Evolutionary conservation across 179 eudicot genomes (phyloP).

Genomic region (Spinacia oleracea): DNA sequence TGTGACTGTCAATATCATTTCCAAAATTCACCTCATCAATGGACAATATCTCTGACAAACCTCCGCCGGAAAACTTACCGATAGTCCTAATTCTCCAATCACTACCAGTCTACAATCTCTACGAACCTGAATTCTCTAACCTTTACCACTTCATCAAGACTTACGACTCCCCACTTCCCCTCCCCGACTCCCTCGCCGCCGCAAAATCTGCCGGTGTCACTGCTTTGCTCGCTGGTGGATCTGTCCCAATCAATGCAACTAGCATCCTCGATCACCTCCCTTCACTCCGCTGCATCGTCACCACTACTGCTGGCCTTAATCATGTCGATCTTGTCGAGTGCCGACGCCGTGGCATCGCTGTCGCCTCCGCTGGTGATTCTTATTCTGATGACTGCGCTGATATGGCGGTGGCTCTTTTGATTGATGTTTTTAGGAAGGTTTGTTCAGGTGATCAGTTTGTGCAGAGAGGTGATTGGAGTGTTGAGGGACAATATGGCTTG

Average conservation of each 20-base stretch:
- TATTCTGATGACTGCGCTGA: constrained; percentile 66
- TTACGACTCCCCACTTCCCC: constrained; percentile 46
- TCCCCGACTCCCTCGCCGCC: constrained; percentile 34
- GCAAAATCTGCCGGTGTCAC: constrained; percentile 14
- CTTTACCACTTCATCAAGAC: constrained; percentile 46
- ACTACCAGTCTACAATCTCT: constrained; percentile 24
- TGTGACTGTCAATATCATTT: no score
- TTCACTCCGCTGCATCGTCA: constrained; percentile 43
- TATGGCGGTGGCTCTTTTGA: constrained; percentile 51
- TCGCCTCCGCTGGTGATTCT: constrained; percentile 37
- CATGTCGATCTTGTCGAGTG: constrained; percentile 60
- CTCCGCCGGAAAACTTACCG: constrained; percentile 23
- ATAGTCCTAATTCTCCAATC: constrained; percentile 45
- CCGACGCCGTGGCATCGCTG: constrained; percentile 51
- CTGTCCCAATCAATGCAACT: constrained; percentile 1
- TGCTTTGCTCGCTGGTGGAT: constrained; percentile 23
- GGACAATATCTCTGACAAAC: neutral
- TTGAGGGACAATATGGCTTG: constrained; percentile 33
- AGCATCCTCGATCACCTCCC: constrained; percentile 47
- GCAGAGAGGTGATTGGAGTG: constrained; percentile 42
- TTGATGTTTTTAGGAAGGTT: constrained; percentile 52
- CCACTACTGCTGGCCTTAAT: constrained; percentile 57
- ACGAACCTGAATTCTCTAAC: constrained; percentile 30
- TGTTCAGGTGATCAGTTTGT: constrained; percentile 48
- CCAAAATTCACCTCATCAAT: no score